Evolutionary conservation across 331 rosid species (phyloP).

Genomic region (Saraca asoca): DNA sequence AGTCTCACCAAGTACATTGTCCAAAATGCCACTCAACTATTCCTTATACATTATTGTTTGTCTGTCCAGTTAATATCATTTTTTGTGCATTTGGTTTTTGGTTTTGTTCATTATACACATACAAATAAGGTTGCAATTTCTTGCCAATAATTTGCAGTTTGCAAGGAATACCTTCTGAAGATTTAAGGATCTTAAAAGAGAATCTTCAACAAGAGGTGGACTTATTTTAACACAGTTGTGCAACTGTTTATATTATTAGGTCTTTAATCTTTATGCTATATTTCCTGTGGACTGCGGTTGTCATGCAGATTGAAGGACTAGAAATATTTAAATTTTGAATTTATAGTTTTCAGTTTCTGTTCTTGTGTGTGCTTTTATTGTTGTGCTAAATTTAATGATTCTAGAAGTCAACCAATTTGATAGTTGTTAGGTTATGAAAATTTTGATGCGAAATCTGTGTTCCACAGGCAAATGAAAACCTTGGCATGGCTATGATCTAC

Average conservation of each 20-base stretch:
- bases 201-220: constrained; percentile 88
- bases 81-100: constrained; percentile 21
- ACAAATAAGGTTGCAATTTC: constrained; percentile 20
- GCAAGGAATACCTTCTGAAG: constrained; percentile 65
- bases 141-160: constrained; percentile 52
- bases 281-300: constrained; percentile 12
- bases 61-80: constrained; percentile 25
- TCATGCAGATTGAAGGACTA: constrained; percentile 19
- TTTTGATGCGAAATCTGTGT: constrained; percentile 36
- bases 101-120: constrained; percentile 17
- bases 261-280: background rate
- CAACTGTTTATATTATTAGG: background rate
- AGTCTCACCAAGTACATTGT: constrained; percentile 21
- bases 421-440: constrained; percentile 26
- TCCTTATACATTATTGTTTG: too few relatives aligned
- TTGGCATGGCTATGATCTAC: constrained; percentile 99
- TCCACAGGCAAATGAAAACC: constrained; percentile 93
- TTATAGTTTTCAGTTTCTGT: background rate
- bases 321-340: constrained; percentile 15
- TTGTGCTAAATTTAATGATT: constrained; percentile 31
- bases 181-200: constrained; percentile 73
- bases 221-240: too few relatives aligned
- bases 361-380: constrained; percentile 19
- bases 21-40: too few relatives aligned
- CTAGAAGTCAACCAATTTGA: constrained; percentile 35